These are phyloP conservation scores for Exophiala alcalophila DNA, from an alignment of 2,329 filamentous ascomycete genomes.

Conservation along the genomic window DNA sequence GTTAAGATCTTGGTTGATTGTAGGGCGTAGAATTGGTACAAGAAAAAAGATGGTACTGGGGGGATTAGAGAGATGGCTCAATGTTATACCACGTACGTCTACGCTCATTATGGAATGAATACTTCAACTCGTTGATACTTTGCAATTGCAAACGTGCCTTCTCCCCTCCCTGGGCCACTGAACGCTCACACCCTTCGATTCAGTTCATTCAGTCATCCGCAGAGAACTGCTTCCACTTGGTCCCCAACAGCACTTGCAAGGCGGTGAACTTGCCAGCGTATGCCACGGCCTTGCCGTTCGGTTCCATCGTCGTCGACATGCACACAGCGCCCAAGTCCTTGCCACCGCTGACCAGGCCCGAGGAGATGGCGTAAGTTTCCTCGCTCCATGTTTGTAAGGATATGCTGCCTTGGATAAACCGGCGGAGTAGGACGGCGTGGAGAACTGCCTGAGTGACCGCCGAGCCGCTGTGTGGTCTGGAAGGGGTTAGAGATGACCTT, in stretches of 20 bases:
- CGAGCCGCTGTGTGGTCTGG: constrained; percentile 45
- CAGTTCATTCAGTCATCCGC: neutral
- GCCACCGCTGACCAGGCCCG: neutral
- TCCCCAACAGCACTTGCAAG: neutral
- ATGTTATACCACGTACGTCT: too few species aligned
- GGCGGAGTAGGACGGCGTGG: constrained; percentile 26
- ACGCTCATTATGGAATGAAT: too few species aligned
- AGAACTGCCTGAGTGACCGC: constrained; percentile 41
- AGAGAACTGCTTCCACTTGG: neutral
- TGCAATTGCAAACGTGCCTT: too few species aligned
- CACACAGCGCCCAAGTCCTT: constrained; percentile 4
- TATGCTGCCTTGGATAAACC: constrained; percentile 22
- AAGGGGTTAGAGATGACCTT: too few species aligned
- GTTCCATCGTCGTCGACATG: neutral
- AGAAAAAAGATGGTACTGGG: too few species aligned
- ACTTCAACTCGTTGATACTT: too few species aligned
- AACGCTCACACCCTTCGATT: too few species aligned
- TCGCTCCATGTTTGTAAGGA: constrained; percentile 19
- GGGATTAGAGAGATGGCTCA: too few species aligned
- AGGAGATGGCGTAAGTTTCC: constrained; percentile 4
- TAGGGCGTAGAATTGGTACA: constrained; percentile 13
- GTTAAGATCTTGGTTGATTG: constrained; percentile 58
- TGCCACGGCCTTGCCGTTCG: neutral
- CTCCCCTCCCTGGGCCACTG: too few species aligned
- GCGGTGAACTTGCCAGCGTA: neutral